Base-by-base conservation (phyloP, 495 filamentous ascomycete species). In the Penicillium cosmopolitanum region DNA sequence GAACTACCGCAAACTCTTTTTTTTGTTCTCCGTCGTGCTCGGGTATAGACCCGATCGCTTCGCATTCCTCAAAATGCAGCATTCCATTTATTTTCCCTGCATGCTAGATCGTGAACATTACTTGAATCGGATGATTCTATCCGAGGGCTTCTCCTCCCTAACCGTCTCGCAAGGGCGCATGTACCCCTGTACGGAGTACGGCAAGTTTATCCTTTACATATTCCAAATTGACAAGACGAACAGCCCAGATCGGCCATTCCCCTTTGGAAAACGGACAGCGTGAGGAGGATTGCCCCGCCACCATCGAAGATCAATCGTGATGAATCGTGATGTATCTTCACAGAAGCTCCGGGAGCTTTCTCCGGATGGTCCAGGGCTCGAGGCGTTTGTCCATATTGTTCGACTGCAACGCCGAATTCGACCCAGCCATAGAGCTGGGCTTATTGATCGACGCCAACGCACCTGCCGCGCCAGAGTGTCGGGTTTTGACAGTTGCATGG, bases 391-490 rank as follows among this genome's bases (percentile, higher is more conserved):
- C 61, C 33, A 58, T 51, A 59, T 51, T 23, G 48, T 25, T 53
- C 55, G 19, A 48, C 34, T n/a, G 6, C 34, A 16, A 58, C 40
- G 35, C 21, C 23, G 36, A 25, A 50, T 28, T 40, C 15, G 34
- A 31, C n/a, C 25, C 21, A 15, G 33, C 21, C 44, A 35, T 40
- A 31, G 16, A 44, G 15, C 8, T 42, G 51, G 46, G 57, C 56
- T 53, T 48, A 61, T 55, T 38, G 73, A 73, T 71, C 67, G 64
- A 64, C 66, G 48, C 53, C 53, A 63, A 47, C 53, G 60, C 70
- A 73, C 59, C 61, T 66, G 57, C 56, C 61, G 67, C 60, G 62
- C 74, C 74, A 63, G 33, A 66, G 54, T 71, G 73, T 72, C 71
- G 73, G 74, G 74, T 71, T 35, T 35, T 63, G 59, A 65, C 64